phyloP scores from a whole-genome alignment of 257 asterid genomes.

The Solanum neorickii region DNA sequence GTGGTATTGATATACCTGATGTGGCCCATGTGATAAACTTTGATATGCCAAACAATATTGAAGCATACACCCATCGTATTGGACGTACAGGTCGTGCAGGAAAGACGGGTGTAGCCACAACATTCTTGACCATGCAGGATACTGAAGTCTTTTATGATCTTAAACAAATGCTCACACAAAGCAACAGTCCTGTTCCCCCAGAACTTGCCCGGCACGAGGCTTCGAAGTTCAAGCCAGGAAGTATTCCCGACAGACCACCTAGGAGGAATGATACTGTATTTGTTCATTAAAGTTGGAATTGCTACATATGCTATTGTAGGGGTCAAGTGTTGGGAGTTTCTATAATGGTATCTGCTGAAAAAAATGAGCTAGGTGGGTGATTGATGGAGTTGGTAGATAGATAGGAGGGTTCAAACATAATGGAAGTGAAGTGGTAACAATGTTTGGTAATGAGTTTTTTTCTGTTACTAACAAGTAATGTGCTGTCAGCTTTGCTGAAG shows the following conservation, averaged over 20 bases:
- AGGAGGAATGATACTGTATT: neutral
- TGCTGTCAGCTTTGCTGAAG: neutral
- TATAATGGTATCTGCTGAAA: neutral
- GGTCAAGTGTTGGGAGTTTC: neutral
- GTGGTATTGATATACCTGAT: constrained; percentile 59
- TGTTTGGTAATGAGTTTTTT: neutral
- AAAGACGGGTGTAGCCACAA: constrained; percentile 51
- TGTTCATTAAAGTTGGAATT: neutral
- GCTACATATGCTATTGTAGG: neutral
- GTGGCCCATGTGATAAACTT: constrained; percentile 53
- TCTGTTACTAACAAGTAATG: neutral
- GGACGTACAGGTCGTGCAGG: constrained; percentile 7
- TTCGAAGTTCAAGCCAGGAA: neutral
- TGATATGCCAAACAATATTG: constrained; percentile 33
- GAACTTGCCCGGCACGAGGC: neutral
- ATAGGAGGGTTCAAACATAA: neutral
- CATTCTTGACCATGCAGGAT: constrained; percentile 52
- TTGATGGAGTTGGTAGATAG: neutral
- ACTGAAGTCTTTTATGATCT: constrained; percentile 20
- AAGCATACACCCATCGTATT: constrained; percentile 3
- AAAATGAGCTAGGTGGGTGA: neutral
- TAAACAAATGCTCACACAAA: constrained; percentile 49
- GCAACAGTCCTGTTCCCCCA: constrained; percentile 16
- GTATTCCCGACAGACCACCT: neutral
- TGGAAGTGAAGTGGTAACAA: neutral